Conservation (phyloP, 352 stramenopile species). For the Pythium scleroteichum region DNA sequence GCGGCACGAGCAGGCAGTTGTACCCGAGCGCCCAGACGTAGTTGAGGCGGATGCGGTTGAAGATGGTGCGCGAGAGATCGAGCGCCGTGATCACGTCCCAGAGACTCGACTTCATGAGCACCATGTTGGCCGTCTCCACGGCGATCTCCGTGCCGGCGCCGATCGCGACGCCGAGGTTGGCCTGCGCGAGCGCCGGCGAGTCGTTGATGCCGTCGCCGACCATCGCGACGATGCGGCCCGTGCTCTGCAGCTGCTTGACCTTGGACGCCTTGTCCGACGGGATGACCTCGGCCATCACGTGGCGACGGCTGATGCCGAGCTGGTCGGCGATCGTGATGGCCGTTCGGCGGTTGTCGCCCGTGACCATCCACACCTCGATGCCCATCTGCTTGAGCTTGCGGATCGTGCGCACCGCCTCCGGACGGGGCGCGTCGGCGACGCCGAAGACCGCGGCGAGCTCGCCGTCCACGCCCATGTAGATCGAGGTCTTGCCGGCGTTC, state of each 20-base stretch:
- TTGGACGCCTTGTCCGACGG: slow-evolving; percentile 95
- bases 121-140: slow-evolving; percentile 96
- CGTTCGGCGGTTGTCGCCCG: slow-evolving; percentile 96
- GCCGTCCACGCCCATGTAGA: slow-evolving; percentile 92
- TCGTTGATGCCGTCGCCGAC: slow-evolving; percentile 99
- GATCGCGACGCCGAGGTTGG: slow-evolving; percentile 97
- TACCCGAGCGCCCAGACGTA: slow-evolving; percentile 98
- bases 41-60: slow-evolving; percentile 96
- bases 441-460: slow-evolving; percentile 80
- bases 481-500: slow-evolving; percentile 92
- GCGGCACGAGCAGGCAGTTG: slow-evolving; percentile 96
- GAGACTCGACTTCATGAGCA: slow-evolving; percentile 88
- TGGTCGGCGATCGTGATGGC: slow-evolving; percentile 92
- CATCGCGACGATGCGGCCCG: slow-evolving; percentile 93
- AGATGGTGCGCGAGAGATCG: slow-evolving; percentile 95
- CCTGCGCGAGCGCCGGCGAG: slow-evolving; percentile 95
- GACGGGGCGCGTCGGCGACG: slow-evolving; percentile 86
- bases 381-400: slow-evolving; percentile 90
- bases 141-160: slow-evolving; percentile 97
- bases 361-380: slow-evolving; percentile 98
- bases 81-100: slow-evolving; percentile 96
- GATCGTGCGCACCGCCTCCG: slow-evolving; percentile 90
- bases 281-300: slow-evolving; percentile 96
- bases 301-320: slow-evolving; percentile 90
- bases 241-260: slow-evolving; percentile 90